Evolutionary conservation across 805 yeast species (phyloP).

Genomic region (Hanseniaspora thailandica): DNA sequence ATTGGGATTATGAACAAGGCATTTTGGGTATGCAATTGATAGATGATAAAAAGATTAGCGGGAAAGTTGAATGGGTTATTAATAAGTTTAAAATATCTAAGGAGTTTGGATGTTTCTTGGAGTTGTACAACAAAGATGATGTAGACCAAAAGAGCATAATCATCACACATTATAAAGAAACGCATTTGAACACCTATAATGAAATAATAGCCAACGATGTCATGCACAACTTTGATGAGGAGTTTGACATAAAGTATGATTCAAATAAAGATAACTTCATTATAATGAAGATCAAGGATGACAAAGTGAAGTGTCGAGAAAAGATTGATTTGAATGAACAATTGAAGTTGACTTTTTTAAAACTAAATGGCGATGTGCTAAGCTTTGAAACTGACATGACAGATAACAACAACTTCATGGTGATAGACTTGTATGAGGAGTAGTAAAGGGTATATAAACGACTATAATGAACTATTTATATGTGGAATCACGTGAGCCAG

Average conservation of each 20-base stretch:
- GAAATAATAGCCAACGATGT: background rate
- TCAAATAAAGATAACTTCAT: background rate
- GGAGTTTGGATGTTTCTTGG: background rate
- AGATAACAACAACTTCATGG: background rate
- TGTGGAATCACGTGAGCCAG: background rate
- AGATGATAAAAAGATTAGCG: background rate
- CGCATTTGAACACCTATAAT: background rate
- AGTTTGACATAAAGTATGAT: background rate
- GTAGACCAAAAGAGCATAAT: background rate
- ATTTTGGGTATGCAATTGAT: background rate
- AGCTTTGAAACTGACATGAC: background rate
- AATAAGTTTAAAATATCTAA: background rate
- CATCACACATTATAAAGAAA: background rate
- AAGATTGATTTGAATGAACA: background rate
- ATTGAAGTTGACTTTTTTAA: background rate
- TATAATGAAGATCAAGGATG: background rate
- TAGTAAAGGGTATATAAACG: background rate
- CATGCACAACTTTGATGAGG: background rate
- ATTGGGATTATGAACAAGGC: background rate
- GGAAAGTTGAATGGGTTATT: background rate
- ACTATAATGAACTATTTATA: no score
- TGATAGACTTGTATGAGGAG: conserved; percentile 3
- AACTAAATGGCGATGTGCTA: background rate
- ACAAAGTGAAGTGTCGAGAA: background rate
- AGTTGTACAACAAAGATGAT: background rate